Evolutionary conservation across 768 basidiomycete genomes (phyloP).

Genomic region (Suillus variegatus): DNA sequence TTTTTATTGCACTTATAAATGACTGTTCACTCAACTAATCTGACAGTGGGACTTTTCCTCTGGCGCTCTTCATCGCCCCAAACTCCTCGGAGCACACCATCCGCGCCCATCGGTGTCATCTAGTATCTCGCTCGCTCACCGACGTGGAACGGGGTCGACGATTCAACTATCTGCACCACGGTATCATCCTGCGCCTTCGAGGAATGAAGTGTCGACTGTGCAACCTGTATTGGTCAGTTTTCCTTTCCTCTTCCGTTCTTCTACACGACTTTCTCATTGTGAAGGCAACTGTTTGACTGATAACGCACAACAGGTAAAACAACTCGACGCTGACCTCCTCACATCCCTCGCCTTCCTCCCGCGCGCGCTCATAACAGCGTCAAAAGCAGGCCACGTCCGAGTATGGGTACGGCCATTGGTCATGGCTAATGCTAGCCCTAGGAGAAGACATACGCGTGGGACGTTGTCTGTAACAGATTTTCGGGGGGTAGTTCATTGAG

Average conservation of each 20-base stretch:
- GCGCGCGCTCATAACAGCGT: constrained; percentile 75
- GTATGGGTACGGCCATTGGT: constrained; percentile 82
- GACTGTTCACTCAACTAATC: background rate
- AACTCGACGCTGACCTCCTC: constrained; percentile 78
- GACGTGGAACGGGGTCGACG: constrained; percentile 58
- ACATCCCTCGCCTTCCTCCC: constrained; percentile 78
- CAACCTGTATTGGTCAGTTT: constrained; percentile 82
- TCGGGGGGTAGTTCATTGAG: constrained; percentile 25
- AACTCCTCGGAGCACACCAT: constrained; percentile 68
- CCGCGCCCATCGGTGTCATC: constrained; percentile 81
- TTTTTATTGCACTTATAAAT: background rate
- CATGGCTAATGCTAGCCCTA: constrained; percentile 30
- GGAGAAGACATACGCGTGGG: constrained; percentile 32
- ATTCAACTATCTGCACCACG: constrained; percentile 55
- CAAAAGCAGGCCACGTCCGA: constrained; percentile 75
- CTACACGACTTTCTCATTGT: background rate
- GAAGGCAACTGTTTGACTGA: constrained; percentile 1
- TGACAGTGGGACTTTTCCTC: constrained; percentile 92
- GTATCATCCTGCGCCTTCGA: constrained; percentile 87
- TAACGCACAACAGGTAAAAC: constrained; percentile 58
- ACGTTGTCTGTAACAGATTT: constrained; percentile 32
- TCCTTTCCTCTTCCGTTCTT: background rate
- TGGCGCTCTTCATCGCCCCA: constrained; percentile 86
- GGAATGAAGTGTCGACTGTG: constrained; percentile 86
- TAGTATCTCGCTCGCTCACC: constrained; percentile 68